Evolutionary conservation across 2,329 filamentous ascomycete genomes (phyloP), one percentile per base, ranked within the genome.

Genomic region (Aspergillus aculeatinus): DNA sequence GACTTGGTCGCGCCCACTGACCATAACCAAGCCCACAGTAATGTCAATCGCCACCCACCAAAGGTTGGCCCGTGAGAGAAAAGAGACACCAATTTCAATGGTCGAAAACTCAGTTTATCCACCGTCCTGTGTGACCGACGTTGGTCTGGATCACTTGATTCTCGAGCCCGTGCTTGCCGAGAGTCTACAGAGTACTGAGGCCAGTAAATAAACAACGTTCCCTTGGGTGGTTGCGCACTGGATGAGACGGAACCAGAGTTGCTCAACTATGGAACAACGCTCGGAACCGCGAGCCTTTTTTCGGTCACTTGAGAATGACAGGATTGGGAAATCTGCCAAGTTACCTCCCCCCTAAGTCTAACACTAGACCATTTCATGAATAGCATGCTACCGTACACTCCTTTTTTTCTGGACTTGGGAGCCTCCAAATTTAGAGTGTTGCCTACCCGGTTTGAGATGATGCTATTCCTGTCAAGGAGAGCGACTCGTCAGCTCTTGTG

Each of bases 201-300:
- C 35, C 42, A 27, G 52, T 50, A 65, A 65, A 58, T 67, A 65
- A 66, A 66, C 60, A 66, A 44, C 5, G 51, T 48, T 61, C 61
- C 64, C 64, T 44, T 66, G 65, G 65, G 51, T 42, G 25, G 11
- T 16, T 23, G 59, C 56, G 25, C 56, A 61, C 54, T 57, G 65
- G 65, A 55, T 63, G 39, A 48, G 5, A 25, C 62, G 64, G 58
- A 57, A 62, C 57, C 58, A 52, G 27, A 44, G 4, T 44, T 44
- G 4, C 39, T 19, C 14, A 44, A 44, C 39, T 44, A 44, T 44
- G 39, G 39, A 44, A 7, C 39, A 7, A 16, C 16, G 5, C 39
- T 44, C 39, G 39, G 16, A 44, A 19, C 39, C 3, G 39, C 39
- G 39, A 44, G 39, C 39, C 39, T 44, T 44, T 44, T 55, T 48